Percentiles rank a stretch among this genome's conserved stretches.
Conservation (phyloP, 1,284 basidiomycete species). For the Cryptococcus depauperatus region DNA sequence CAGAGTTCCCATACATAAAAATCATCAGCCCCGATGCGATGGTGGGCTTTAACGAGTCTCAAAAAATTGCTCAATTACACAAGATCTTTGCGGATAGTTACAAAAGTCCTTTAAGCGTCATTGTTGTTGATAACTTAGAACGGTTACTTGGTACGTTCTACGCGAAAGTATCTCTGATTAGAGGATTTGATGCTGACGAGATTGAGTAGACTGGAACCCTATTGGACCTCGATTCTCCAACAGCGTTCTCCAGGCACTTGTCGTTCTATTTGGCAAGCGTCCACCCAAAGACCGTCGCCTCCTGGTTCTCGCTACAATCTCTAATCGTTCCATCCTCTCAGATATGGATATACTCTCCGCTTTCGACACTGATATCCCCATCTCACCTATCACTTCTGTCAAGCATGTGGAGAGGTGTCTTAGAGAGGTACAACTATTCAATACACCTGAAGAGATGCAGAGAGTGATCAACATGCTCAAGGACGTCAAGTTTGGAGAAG, state of each 20-base stretch:
- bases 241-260: slow-evolving; percentile 78
- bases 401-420: slow-evolving; percentile 68
- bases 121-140: slow-evolving; percentile 94
- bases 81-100: slow-evolving; percentile 95
- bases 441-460: slow-evolving; percentile 52
- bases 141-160: slow-evolving; percentile 64
- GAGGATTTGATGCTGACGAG: slow-evolving; percentile 2
- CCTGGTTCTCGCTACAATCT: slow-evolving; percentile 86
- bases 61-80: slow-evolving; percentile 86
- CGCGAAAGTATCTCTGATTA: not conserved
- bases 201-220: slow-evolving; percentile 78
- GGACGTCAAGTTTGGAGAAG: slow-evolving; percentile 63
- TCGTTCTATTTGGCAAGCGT: slow-evolving; percentile 79
- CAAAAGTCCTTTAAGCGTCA: slow-evolving; percentile 91
- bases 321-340: slow-evolving; percentile 73
- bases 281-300: slow-evolving; percentile 95
- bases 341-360: slow-evolving; percentile 83
- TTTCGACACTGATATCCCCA: slow-evolving; percentile 82
- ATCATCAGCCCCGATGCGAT: slow-evolving; percentile 92
- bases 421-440: slow-evolving; percentile 75
- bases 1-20: slow-evolving; percentile 96
- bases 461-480: slow-evolving; percentile 60
- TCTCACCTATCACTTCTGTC: slow-evolving; percentile 72
- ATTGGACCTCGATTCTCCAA: slow-evolving; percentile 96
- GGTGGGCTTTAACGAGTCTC: slow-evolving; percentile 86